A percentile compares a stretch with the other conserved stretches of the same genome.
phyloP scores from a whole-genome alignment of 352 stramenopile genomes.

The Globisporangium middletonii region DNA sequence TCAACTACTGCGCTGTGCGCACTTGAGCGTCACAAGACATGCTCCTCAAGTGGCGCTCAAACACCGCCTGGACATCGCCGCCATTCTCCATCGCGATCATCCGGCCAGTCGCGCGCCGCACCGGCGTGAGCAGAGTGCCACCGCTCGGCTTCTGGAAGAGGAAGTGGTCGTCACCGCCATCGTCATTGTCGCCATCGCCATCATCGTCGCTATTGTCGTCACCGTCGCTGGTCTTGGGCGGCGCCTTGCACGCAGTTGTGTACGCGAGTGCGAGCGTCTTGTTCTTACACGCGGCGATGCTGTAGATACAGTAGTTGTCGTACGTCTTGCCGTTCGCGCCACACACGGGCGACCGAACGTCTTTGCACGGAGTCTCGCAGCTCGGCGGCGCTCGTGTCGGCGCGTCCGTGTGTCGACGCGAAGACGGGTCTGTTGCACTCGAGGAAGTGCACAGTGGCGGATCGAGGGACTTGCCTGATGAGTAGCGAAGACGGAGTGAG shows the following conservation, averaged over 20 bases:
- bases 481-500: no score
- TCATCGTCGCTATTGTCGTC: slow-evolving; percentile 1
- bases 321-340: slow-evolving; percentile 24
- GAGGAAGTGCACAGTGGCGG: no score
- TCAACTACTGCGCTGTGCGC: no score
- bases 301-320: slow-evolving; percentile 22
- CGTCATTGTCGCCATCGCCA: slow-evolving; percentile 1
- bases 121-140: no score
- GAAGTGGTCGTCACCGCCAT: not conserved
- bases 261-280: slow-evolving; percentile 23
- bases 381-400: not conserved
- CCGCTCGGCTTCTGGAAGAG: no score
- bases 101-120: no score
- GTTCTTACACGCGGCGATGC: slow-evolving; percentile 17
- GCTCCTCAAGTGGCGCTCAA: no score
- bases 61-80: no score
- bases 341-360: slow-evolving; percentile 12
- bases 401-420: not conserved
- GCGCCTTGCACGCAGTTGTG: slow-evolving; percentile 12
- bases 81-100: no score
- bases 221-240: slow-evolving; percentile 2
- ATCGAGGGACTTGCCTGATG: no score
- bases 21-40: no score
- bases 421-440: no score
- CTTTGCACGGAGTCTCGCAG: slow-evolving; percentile 6